phyloP scores from a whole-genome alignment of 1,284 basidiomycete species.

The Gymnopus androsaceus region DNA sequence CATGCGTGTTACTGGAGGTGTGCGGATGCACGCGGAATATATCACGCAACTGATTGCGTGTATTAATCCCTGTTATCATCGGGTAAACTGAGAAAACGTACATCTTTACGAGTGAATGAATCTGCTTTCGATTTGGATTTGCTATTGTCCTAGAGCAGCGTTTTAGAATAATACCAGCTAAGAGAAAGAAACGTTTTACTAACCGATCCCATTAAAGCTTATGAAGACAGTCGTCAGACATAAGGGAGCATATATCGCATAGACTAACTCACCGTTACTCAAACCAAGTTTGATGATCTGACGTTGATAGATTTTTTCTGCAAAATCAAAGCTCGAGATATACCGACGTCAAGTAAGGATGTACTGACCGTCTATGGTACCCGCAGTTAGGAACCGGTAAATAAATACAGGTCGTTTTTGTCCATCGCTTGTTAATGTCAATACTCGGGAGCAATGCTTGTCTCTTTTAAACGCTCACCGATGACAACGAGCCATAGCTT shows the following conservation, averaged over 20 bases:
- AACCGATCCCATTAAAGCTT: slow-evolving; percentile 70
- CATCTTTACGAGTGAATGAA: slow-evolving; percentile 89
- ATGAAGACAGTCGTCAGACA: neutral
- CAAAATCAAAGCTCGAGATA: slow-evolving; percentile 3
- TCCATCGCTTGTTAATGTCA: slow-evolving; percentile 69
- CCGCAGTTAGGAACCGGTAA: slow-evolving; percentile 87
- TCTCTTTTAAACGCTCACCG: slow-evolving; percentile 50
- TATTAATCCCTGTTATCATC: slow-evolving; percentile 9
- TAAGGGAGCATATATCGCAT: slow-evolving; percentile 17
- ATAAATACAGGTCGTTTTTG: slow-evolving; percentile 93
- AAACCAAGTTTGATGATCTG: slow-evolving; percentile 96
- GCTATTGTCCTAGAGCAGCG: slow-evolving; percentile 35
- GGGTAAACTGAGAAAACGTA: slow-evolving; percentile 35
- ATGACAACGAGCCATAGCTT: slow-evolving; percentile 97
- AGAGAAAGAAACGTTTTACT: slow-evolving; percentile 21
- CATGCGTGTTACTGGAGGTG: slow-evolving; percentile 90
- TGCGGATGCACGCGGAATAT: slow-evolving; percentile 86
- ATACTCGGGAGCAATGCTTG: slow-evolving; percentile 3
- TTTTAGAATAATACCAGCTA: slow-evolving; percentile 16
- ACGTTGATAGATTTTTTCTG: slow-evolving; percentile 87
- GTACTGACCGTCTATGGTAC: slow-evolving; percentile 70
- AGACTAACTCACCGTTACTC: slow-evolving; percentile 68
- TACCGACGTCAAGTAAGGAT: neutral
- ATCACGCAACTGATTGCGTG: slow-evolving; percentile 66
- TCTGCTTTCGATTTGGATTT: slow-evolving; percentile 66